These are phyloP conservation scores for Candida berthetii DNA, from an alignment of 805 yeast genomes.

Conservation along the genomic window DNA sequence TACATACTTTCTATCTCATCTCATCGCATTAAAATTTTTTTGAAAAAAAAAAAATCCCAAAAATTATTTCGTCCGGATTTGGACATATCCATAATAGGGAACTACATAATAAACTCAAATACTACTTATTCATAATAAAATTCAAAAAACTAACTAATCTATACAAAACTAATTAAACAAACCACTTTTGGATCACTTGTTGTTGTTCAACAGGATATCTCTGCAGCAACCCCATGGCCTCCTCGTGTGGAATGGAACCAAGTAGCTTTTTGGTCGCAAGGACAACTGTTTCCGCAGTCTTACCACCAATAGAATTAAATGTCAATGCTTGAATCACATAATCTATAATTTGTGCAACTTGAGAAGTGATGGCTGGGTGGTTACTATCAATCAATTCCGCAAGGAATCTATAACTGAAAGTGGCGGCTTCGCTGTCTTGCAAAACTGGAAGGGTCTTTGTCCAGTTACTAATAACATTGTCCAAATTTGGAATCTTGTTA, in stretches of 20 bases:
- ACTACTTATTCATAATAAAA: background rate
- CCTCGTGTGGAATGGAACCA: constrained; percentile 58
- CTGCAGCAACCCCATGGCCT: constrained; percentile 58
- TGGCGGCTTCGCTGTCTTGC: constrained; percentile 85
- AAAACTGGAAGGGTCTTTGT: constrained; percentile 73
- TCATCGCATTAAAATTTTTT: background rate
- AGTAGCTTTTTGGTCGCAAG: constrained; percentile 58
- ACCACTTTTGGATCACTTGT: constrained; percentile 55
- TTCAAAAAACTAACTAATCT: background rate
- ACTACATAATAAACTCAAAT: too few relatives aligned
- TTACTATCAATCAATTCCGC: constrained; percentile 62
- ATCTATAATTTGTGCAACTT: constrained; percentile 58
- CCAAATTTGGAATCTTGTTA: constrained; percentile 51
- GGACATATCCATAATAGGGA: background rate
- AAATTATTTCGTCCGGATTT: background rate
- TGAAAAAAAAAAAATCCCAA: background rate
- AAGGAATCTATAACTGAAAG: constrained; percentile 72
- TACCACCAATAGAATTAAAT: constrained; percentile 62
- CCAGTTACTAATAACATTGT: constrained; percentile 70
- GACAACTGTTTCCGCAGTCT: constrained; percentile 62
- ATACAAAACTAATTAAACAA: constrained; percentile 13
- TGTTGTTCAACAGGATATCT: constrained; percentile 57
- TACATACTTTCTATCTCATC: background rate
- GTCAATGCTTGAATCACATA: constrained; percentile 68
- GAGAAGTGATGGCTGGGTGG: constrained; percentile 50